Conservation (phyloP, 352 stramenopile species). For the Phytophthora chlamydospora region DNA sequence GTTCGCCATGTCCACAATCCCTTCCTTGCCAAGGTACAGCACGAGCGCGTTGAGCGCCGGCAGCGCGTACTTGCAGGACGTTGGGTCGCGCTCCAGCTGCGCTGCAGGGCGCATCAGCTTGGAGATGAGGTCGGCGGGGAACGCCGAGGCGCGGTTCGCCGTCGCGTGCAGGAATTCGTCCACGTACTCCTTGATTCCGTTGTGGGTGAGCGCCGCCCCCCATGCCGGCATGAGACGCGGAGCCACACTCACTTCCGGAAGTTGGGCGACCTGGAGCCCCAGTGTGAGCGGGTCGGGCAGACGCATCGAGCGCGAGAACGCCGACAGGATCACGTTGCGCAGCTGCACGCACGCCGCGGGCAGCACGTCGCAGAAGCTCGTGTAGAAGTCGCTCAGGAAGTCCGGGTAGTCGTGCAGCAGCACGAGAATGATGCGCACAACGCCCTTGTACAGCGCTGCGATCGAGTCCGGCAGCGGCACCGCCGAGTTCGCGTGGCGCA, state of each 20-base stretch:
- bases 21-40: conserved; percentile 87
- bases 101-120: conserved; percentile 70
- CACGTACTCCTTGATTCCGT: conserved; percentile 93
- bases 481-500: conserved; percentile 87
- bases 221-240: conserved; percentile 96
- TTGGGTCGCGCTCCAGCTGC: conserved; percentile 76
- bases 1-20: conserved; percentile 81
- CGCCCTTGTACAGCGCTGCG: conserved; percentile 97
- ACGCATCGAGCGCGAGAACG: conserved; percentile 97
- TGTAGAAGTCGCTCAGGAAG: conserved; percentile 98
- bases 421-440: conserved; percentile 97
- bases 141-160: conserved; percentile 89
- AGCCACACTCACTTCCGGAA: conserved; percentile 96
- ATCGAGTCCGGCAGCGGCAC: conserved; percentile 90
- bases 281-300: conserved; percentile 98
- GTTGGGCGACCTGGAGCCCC: conserved; percentile 97
- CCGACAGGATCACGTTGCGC: conserved; percentile 98
- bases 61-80: conserved; percentile 87
- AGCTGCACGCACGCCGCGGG: conserved; percentile 97
- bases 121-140: conserved; percentile 77
- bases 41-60: conserved; percentile 94
- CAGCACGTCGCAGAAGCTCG: conserved; percentile 98
- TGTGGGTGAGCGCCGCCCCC: conserved; percentile 91
- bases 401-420: conserved; percentile 99
- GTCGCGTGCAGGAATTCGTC: conserved; percentile 95